phyloP scores from a whole-genome alignment of 129 eudicot species.

The sunflower (Helianthus annuus) region HanXRQr2.0-SUNRISE NC_035442.2:31883585-31884084 shows the following conservation, averaged over 20 bases:
- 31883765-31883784: not conserved
- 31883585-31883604: not conserved
- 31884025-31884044: conserved; percentile 89
- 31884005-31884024: conserved; percentile 74
- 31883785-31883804: conserved; percentile 8
- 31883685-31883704: not conserved
- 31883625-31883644: not conserved
- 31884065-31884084: conserved; percentile 85
- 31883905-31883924: conserved; percentile 58
- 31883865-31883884: conserved; percentile 99
- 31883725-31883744: not conserved
- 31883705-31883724: not conserved
- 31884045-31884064: conserved; percentile 64
- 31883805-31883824: not conserved
- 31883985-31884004: conserved; percentile 96
- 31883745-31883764: conserved; percentile 23
- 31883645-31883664: not conserved
- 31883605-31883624: not conserved
- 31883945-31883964: not conserved
- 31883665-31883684: not conserved
- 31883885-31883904: conserved; percentile 78
- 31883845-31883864: conserved; percentile 86
- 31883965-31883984: conserved; percentile 6
- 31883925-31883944: not conserved
- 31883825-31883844: conserved; percentile 91